Percentiles rank a stretch among this genome's conserved stretches.
These are phyloP conservation scores for Rosellinia necatrix DNA, from an alignment of 2,329 filamentous ascomycete genomes.

Conservation along the genomic window DNA sequence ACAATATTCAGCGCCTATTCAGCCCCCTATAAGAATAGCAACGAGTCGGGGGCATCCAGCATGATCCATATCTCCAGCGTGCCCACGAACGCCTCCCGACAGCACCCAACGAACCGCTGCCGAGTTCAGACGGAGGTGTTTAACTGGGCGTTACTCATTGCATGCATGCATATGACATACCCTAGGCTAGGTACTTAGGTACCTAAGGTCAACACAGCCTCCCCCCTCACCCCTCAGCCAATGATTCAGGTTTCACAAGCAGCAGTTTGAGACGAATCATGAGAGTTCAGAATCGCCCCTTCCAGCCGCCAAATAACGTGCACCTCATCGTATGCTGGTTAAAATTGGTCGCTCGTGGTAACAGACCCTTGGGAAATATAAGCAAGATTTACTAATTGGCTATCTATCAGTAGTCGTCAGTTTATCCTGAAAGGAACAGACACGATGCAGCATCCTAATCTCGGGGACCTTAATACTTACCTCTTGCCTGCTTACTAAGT, in stretches of 20 bases:
- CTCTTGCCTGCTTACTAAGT: too few species aligned
- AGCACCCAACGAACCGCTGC: constrained; percentile 10
- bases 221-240: constrained; percentile 1
- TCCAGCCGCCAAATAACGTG: not conserved
- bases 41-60: not conserved
- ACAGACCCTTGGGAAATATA: too few species aligned
- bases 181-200: not conserved
- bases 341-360: too few species aligned
- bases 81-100: not conserved
- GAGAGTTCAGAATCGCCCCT: not conserved
- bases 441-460: too few species aligned
- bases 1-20: not conserved
- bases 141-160: too few species aligned
- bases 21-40: constrained; percentile 6
- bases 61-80: too few species aligned
- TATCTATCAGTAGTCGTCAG: too few species aligned
- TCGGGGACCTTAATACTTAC: too few species aligned
- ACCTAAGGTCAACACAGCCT: constrained; percentile 1
- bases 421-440: too few species aligned
- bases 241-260: constrained; percentile 7
- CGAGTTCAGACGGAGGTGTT: too few species aligned
- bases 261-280: constrained; percentile 10
- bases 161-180: not conserved
- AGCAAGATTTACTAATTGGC: too few species aligned
- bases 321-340: not conserved